Evolutionary conservation across 2,329 filamentous ascomycete species (phyloP).

Genomic region (Aspergillus novofumigatus): DNA sequence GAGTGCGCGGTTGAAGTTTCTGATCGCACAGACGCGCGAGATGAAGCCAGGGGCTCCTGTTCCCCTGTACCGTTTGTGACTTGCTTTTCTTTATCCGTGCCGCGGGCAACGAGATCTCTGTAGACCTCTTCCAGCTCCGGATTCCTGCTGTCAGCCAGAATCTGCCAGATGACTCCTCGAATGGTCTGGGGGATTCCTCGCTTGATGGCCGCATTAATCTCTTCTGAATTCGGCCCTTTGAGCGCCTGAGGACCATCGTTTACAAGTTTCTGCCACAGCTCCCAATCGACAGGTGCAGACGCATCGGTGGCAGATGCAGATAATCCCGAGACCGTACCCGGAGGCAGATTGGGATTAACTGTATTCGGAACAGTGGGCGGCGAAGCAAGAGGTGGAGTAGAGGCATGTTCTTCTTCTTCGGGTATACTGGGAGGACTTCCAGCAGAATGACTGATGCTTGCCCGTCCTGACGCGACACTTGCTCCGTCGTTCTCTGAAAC

Average conservation of each 20-base stretch:
- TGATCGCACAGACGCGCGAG: conserved; percentile 79
- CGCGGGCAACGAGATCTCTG: conserved; percentile 70
- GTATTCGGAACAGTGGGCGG: conserved; percentile 54
- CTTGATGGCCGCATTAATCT: conserved; percentile 85
- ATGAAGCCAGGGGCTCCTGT: conserved; percentile 65
- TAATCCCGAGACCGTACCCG: conserved; percentile 80
- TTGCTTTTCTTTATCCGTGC: conserved; percentile 72
- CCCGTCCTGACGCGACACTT: conserved; percentile 44
- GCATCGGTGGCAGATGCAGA: conserved; percentile 64
- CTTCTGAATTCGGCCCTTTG: conserved; percentile 79
- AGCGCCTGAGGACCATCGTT: conserved; percentile 90
- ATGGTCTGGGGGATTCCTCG: conserved; percentile 92
- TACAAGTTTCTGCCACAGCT: conserved; percentile 93
- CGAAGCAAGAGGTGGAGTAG: conserved; percentile 27
- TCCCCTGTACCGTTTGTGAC: conserved; percentile 57
- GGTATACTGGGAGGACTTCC: conserved; percentile 47
- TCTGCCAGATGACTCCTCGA: conserved; percentile 98
- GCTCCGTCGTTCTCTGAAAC: conserved; percentile 55
- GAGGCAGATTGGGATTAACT: conserved; percentile 68
- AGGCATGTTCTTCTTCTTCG: conserved; percentile 43
- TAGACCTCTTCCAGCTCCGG: conserved; percentile 86
- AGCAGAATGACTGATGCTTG: conserved; percentile 39
- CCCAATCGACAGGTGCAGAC: conserved; percentile 83
- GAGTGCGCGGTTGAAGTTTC: conserved; percentile 63
- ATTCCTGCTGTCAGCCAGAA: conserved; percentile 90